Evolutionary conservation across 495 filamentous ascomycete species (phyloP), one percentile per base, ranked within the genome.

Genomic region (Trichoderma reesei): DNA sequence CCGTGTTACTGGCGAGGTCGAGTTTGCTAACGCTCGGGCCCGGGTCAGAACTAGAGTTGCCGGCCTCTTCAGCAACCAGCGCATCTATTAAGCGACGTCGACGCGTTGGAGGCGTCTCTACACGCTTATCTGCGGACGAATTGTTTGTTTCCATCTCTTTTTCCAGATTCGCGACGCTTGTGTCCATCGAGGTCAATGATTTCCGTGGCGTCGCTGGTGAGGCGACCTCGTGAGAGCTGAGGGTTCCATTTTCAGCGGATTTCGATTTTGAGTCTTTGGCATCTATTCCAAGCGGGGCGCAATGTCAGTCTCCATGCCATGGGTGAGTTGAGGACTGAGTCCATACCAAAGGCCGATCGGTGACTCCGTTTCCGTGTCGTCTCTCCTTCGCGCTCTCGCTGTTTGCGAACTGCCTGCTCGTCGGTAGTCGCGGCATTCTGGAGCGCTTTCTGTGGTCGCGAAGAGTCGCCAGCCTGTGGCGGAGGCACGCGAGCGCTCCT

Each of bases 71-170:
- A n/a, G 76, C 75, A 14, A 73, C 79, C n/a, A 86, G 71, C 34
- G 76, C 72, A 72, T 86, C 83, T 63, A 86, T 84, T 34, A 86
- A 62, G 18, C 83, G 77, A 10, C 31, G 61, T 62, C 18, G 61
- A 48, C 18, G 26, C 56, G 33, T 36, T 3, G 56, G 37, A 4
- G 44, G 44, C n/a, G 44, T 48, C 9, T 60, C 56, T 36, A 14
- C 11, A 5, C 26, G 14, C 10, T 60, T 60, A 2, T 9, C 36
- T 60, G 7, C 10, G 14, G 2, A 60, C 5, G 31, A 34, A 16
- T 36, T 37, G 3, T 39, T 36, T 18, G 56, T 11, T 16, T 36
- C 56, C 9, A 10, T 20, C 7, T 5, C 56, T 60, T 37, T 60
- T 11, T n/a, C 56, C 13, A 48, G n/a, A 16, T 9, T 18, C 5